Evolutionary conservation across 148 eudicot species (phyloP).

Genomic region (Limonium bicolor): DNA sequence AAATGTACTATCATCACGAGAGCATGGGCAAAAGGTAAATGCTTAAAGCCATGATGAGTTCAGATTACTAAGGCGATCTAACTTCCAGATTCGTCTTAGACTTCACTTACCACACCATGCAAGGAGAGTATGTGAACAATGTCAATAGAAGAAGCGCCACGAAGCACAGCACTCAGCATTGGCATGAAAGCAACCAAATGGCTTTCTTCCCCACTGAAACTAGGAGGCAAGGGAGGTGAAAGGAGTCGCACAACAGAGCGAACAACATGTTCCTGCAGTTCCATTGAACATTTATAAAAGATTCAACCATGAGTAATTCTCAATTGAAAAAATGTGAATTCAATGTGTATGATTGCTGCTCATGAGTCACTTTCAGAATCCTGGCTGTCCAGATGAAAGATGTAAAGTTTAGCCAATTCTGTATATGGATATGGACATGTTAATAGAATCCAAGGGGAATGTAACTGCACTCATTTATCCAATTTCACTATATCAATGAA

Average conservation of each 20-base stretch:
- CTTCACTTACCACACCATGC: constrained; percentile 88
- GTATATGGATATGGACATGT: too few species aligned
- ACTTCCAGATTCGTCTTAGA: too few species aligned
- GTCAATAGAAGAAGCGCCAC: constrained; percentile 72
- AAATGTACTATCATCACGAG: too few species aligned
- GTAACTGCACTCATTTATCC: too few species aligned
- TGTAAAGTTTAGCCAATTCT: too few species aligned
- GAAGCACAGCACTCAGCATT: constrained; percentile 62
- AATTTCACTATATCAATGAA: too few species aligned
- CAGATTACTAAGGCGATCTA: too few species aligned
- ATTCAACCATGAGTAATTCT: background rate
- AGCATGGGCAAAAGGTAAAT: too few species aligned
- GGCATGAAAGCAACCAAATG: constrained; percentile 63
- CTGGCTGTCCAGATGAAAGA: too few species aligned
- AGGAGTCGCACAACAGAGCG: constrained; percentile 56
- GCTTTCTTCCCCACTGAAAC: constrained; percentile 60
- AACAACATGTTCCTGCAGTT: constrained; percentile 64
- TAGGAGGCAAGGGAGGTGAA: constrained; percentile 59
- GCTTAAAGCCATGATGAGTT: too few species aligned
- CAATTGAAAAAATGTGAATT: background rate
- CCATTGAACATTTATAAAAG: background rate
- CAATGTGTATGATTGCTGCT: background rate
- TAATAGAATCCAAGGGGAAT: too few species aligned
- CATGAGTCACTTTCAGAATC: too few species aligned
- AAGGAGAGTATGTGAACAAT: constrained; percentile 78